Evolutionary conservation across 768 basidiomycete genomes (phyloP).

Genomic region (Termitomyces sp.): DNA sequence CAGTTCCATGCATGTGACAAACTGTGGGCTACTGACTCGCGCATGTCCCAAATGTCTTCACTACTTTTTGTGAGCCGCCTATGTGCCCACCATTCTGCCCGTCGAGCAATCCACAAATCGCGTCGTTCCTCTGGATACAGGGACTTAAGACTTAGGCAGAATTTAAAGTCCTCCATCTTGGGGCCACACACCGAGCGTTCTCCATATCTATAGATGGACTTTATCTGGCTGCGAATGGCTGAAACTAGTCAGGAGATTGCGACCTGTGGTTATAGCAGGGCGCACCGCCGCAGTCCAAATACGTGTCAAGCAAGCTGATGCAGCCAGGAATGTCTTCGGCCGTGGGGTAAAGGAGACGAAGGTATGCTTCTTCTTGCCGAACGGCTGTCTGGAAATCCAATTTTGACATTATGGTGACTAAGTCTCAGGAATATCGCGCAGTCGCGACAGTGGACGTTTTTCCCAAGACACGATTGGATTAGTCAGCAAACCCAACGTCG

Average conservation of each 20-base stretch:
- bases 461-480: not conserved
- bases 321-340: constrained; percentile 80
- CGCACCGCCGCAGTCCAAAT: constrained; percentile 64
- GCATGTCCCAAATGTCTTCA: constrained; percentile 91
- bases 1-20: not conserved
- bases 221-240: constrained; percentile 80
- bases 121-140: constrained; percentile 73
- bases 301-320: constrained; percentile 68
- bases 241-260: not conserved
- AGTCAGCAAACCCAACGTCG: not conserved
- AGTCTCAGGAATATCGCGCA: not conserved
- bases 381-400: constrained; percentile 51
- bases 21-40: constrained; percentile 51
- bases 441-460: not conserved
- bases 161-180: constrained; percentile 92
- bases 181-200: constrained; percentile 61
- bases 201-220: constrained; percentile 85
- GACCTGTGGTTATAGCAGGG: constrained; percentile 7
- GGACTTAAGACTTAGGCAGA: constrained; percentile 81
- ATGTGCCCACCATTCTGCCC: constrained; percentile 94
- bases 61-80: constrained; percentile 74
- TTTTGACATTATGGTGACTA: constrained; percentile 34
- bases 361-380: constrained; percentile 63
- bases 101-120: constrained; percentile 77
- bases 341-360: constrained; percentile 65